phyloP scores from a whole-genome alignment of 176 grass and related monocot species.

The Avena sativa region DNA sequence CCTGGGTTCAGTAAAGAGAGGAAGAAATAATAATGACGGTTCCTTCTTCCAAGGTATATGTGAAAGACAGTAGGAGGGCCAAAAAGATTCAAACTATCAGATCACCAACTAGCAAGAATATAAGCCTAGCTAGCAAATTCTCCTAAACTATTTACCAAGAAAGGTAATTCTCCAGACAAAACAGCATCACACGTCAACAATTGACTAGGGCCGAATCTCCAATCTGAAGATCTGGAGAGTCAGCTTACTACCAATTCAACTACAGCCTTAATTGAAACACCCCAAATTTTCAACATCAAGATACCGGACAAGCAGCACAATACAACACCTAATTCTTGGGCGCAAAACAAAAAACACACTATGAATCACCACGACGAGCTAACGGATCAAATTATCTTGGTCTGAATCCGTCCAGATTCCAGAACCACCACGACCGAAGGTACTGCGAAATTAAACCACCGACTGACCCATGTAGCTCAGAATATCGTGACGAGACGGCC shows the following conservation, averaged over 20 bases:
- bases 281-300: not conserved
- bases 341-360: not conserved
- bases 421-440: not conserved
- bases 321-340: not conserved
- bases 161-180: not conserved
- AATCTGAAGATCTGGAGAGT: not conserved
- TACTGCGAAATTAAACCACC: not conserved
- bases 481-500: not conserved
- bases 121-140: not conserved
- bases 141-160: not conserved
- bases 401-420: not conserved
- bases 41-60: not conserved
- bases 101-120: constrained; percentile 21
- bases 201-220: not conserved
- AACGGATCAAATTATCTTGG: not conserved
- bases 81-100: not conserved
- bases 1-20: constrained; percentile 31
- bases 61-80: not conserved
- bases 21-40: not conserved
- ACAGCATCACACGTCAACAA: not conserved
- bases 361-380: not conserved
- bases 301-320: not conserved
- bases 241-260: not conserved
- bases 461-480: not conserved
- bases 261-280: not conserved